A percentile compares a stretch with the other conserved stretches of the same genome.
Evolutionary conservation across 192 early-diverging fungal species (phyloP).

Genomic region (Backusella parvicylindrica): DNA sequence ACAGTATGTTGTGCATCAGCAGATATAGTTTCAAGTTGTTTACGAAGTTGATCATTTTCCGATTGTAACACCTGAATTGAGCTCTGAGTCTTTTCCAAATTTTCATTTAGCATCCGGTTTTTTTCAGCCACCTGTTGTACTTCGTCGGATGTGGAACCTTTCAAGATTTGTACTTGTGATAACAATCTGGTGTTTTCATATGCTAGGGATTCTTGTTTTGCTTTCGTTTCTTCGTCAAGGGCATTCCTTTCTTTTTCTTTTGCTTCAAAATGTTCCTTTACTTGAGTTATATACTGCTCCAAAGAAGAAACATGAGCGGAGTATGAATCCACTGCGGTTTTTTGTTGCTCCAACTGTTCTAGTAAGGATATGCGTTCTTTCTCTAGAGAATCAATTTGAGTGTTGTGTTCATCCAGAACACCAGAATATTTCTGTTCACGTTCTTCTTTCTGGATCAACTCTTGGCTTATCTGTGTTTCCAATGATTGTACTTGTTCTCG

Average conservation of each 20-base stretch:
- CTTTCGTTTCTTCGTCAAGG: not conserved
- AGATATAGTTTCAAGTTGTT: not conserved
- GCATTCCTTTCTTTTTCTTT: not conserved
- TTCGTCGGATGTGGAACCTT: not conserved
- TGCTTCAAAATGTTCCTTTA: not conserved
- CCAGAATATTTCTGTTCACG: not conserved
- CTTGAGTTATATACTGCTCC: not conserved
- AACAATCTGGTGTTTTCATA: not conserved
- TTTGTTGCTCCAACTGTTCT: not conserved
- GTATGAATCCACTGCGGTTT: not conserved
- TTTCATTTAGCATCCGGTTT: not conserved
- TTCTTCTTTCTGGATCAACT: not conserved
- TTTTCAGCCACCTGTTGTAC: conserved; percentile 4
- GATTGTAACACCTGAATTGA: not conserved
- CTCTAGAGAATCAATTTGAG: not conserved
- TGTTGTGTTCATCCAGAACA: not conserved
- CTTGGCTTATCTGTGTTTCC: not conserved
- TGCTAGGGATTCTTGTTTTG: not conserved
- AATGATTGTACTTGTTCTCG: not conserved
- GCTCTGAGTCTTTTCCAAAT: not conserved
- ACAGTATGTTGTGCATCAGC: not conserved
- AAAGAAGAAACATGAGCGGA: not conserved
- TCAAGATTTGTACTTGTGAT: not conserved
- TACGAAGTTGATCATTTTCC: not conserved
- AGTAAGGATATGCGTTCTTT: not conserved